These are phyloP conservation scores for Silene conica DNA, from an alignment of 148 eudicot genomes.

Conservation along the genomic window DNA sequence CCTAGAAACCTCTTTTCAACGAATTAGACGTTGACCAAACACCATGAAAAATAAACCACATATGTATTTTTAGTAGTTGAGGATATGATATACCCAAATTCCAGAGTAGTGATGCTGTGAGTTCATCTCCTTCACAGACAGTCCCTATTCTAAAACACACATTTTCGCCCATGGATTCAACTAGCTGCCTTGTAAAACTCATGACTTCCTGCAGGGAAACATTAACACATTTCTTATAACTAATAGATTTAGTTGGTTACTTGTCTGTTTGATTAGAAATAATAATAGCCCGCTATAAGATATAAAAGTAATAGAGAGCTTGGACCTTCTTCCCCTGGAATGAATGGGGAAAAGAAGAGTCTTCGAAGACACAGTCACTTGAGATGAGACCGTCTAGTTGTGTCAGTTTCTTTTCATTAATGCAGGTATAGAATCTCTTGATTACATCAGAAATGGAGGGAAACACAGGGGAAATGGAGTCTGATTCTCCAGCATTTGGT, in stretches of 20 bases:
- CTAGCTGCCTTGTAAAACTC: slow-evolving; percentile 42
- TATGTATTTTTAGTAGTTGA: no score
- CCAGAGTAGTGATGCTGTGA: slow-evolving; percentile 52
- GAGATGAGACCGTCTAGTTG: slow-evolving; percentile 40
- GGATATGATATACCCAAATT: slow-evolving; percentile 49
- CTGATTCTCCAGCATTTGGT: slow-evolving; percentile 21
- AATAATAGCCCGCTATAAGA: no score
- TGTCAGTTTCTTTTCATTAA: slow-evolving; percentile 45
- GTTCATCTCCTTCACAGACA: slow-evolving; percentile 53
- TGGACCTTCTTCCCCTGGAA: slow-evolving; percentile 65
- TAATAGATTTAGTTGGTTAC: no score
- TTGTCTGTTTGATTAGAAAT: neutral
- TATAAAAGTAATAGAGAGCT: neutral
- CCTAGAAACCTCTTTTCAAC: no score
- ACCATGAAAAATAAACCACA: no score
- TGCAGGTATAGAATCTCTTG: slow-evolving; percentile 46
- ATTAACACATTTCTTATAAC: no score
- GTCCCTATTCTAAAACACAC: slow-evolving; percentile 47
- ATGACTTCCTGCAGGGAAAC: slow-evolving; percentile 49
- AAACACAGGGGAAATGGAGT: neutral
- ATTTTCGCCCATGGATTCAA: slow-evolving; percentile 55
- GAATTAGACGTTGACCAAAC: no score
- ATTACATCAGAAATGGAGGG: slow-evolving; percentile 40
- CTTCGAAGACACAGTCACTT: slow-evolving; percentile 52
- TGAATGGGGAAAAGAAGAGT: slow-evolving; percentile 46